Evolutionary conservation across 768 basidiomycete genomes (phyloP).

Genomic region (Suillus hirtellus): DNA sequence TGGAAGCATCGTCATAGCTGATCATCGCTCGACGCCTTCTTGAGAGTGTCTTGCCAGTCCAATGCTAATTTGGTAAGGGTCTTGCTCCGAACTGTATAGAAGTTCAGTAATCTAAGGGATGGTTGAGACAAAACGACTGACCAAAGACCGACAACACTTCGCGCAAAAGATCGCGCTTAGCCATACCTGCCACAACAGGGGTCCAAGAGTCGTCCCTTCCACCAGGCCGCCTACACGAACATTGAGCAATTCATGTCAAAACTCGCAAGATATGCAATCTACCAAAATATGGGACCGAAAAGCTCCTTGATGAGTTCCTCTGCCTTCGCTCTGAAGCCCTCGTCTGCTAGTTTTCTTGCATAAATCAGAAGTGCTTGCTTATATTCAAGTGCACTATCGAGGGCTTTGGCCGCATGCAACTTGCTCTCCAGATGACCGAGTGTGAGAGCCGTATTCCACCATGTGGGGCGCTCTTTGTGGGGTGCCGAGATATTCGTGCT

Average conservation of each 20-base stretch:
- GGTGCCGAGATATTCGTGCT: slow-evolving; percentile 35
- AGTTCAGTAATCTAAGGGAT: slow-evolving; percentile 8
- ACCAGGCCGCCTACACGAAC: slow-evolving; percentile 59
- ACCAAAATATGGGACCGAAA: slow-evolving; percentile 90
- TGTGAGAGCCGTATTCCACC: slow-evolving; percentile 83
- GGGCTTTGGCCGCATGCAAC: slow-evolving; percentile 66
- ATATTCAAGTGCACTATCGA: slow-evolving; percentile 88
- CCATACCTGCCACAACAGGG: slow-evolving; percentile 65
- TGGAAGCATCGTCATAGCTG: slow-evolving; percentile 12
- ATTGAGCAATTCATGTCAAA: not conserved
- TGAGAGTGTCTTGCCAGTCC: slow-evolving; percentile 83
- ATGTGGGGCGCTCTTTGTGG: slow-evolving; percentile 58
- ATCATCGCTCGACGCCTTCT: slow-evolving; percentile 60
- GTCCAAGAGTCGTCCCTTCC: slow-evolving; percentile 64
- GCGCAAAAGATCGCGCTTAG: slow-evolving; percentile 80
- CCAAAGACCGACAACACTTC: slow-evolving; percentile 82
- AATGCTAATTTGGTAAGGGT: slow-evolving; percentile 70
- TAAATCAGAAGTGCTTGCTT: slow-evolving; percentile 74
- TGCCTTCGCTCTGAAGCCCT: slow-evolving; percentile 83
- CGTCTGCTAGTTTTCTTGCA: slow-evolving; percentile 84
- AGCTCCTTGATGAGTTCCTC: slow-evolving; percentile 92
- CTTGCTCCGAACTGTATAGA: slow-evolving; percentile 63
- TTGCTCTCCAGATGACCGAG: slow-evolving; percentile 88
- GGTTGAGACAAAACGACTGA: slow-evolving; percentile 36
- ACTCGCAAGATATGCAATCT: slow-evolving; percentile 30